These are phyloP conservation scores for Chaetomium cochliodes DNA, from an alignment of 495 filamentous ascomycete species.

Conservation along the genomic window DNA sequence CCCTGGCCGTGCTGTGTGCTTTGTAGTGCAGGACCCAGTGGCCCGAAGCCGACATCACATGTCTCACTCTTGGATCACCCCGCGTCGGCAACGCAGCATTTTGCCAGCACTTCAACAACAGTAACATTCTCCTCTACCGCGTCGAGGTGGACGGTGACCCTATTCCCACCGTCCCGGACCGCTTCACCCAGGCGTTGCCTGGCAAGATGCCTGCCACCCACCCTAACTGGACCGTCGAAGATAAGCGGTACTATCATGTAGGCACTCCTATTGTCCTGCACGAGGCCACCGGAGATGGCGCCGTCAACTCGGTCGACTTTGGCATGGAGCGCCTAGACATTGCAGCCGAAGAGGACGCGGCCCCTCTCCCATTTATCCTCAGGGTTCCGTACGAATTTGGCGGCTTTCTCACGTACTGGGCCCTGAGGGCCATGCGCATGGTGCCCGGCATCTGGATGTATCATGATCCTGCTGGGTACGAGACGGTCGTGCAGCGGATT, in stretches of 20 bases:
- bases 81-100: conserved; percentile 12
- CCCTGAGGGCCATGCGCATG: not conserved
- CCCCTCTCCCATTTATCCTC: not conserved
- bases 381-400: not conserved
- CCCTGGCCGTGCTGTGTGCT: conserved; percentile 9
- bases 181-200: conserved; percentile 11
- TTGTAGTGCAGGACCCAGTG: conserved; percentile 12
- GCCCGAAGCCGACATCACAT: conserved; percentile 5
- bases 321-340: conserved; percentile 10
- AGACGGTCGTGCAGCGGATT: conserved; percentile 7
- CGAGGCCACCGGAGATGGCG: not conserved
- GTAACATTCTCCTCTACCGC: conserved; percentile 4
- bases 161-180: conserved; percentile 14
- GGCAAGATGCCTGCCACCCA: not conserved
- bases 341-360: conserved; percentile 3
- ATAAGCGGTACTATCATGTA: conserved; percentile 6
- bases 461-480: conserved; percentile 8
- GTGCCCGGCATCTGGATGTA: not conserved
- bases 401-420: conserved; percentile 6
- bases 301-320: not conserved
- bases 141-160: conserved; percentile 9
- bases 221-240: not conserved
- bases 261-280: conserved; percentile 7
- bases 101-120: not conserved
- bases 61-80: conserved; percentile 12